Base-by-base conservation (phyloP, 2,329 filamentous ascomycete genomes). In the Aspergillus ruber region DNA sequence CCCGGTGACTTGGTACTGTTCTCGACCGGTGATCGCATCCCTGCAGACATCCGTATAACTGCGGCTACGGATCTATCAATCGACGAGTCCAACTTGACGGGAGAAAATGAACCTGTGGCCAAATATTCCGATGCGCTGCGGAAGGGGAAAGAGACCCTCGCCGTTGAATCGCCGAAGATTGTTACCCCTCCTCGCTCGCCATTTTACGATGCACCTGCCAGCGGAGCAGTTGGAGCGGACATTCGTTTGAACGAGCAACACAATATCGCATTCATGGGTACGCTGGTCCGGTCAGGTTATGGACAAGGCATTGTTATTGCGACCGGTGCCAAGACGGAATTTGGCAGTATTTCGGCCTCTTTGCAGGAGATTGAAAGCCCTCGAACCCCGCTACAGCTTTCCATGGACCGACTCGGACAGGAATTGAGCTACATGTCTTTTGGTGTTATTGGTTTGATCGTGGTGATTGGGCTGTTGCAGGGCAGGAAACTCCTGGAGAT, bases 191-290 rank as follows among this genome's bases (percentile, higher is more conserved):
- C 71, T 20, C 67, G 75, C 33, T 78, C 79, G 13, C 81, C 82
- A 9, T 75, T 78, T 40, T 82, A 82, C 56, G 74, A 78, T 23
- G 79, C 78, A 15, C 75, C 80, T 25, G 80, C 77, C 27, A 76
- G 74, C 51, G 79, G 78, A 8, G 79, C 74, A 42, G 81, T 78
- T 55, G 82, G 76, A 51, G 81, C 80, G 23, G 84, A 86, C 55
- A 79, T 87, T 40, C 78, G 82, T 43, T 72, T 86, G 44, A 87
- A 86, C 52, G 85, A 86, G 46, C 82, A 85, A 58, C 87, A 86
- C 59, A 97, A 98, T 61, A 90, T 98, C 65, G 93, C 90, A 2
- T 97, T 96, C 67, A 97, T 98, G 90, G 93, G 93, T 23, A 98
- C 93, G 2, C 70, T 98, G 55, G 90, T 98, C 29, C 88, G 91